Conservation (phyloP, 495 filamentous ascomycete genomes). For the Penicillium simplicissimum region DNA sequence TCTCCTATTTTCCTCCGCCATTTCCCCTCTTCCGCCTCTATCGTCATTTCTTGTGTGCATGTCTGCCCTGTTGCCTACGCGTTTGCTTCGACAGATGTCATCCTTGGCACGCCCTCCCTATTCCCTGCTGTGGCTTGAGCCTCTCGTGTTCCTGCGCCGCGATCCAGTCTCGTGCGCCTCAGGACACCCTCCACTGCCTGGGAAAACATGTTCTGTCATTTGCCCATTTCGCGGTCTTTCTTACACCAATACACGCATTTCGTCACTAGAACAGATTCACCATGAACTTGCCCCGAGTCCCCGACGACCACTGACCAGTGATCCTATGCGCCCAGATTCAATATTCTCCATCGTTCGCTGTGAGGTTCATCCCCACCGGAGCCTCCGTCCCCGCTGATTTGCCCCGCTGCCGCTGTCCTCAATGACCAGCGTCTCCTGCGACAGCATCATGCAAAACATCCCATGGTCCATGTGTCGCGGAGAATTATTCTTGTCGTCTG, state of each 20-base stretch:
- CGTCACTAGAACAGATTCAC: neutral
- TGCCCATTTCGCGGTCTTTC: neutral
- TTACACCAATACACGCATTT: neutral
- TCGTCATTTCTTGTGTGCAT: neutral
- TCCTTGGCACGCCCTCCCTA: conserved; percentile 1
- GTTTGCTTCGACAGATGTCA: conserved; percentile 9
- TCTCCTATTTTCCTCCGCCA: neutral
- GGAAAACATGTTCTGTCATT: conserved; percentile 16
- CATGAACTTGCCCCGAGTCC: conserved; percentile 12
- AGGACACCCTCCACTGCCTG: neutral
- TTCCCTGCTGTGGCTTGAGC: conserved; percentile 26
- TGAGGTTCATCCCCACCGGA: neutral
- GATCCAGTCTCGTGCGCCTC: conserved; percentile 24
- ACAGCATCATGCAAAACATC: conserved; percentile 14
- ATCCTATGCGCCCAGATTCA: neutral
- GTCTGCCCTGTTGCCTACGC: conserved; percentile 12
- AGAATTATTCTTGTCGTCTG: neutral
- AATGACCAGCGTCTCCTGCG: conserved; percentile 22
- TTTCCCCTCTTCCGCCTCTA: neutral
- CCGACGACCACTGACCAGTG: no score
- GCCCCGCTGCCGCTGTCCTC: conserved; percentile 17
- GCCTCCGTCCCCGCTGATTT: conserved; percentile 15
- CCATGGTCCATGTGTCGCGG: neutral
- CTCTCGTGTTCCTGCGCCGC: conserved; percentile 32
- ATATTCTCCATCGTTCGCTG: conserved; percentile 3